Conservation (phyloP, 257 asterid genomes). For the Misopates orontium region DNA sequence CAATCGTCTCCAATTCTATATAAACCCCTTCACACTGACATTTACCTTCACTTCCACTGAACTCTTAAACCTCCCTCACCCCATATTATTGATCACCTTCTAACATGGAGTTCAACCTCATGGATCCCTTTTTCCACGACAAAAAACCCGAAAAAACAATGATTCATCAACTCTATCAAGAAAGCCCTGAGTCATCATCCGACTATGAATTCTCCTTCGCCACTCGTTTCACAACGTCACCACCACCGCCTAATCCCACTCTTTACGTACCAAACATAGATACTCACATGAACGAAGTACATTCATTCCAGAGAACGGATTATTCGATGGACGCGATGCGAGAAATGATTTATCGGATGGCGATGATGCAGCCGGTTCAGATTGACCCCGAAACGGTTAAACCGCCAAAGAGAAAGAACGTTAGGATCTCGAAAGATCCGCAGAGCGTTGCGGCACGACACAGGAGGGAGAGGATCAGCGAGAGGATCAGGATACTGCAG, state of each 20-base stretch:
- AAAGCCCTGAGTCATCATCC: conserved; percentile 7
- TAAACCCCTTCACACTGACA: conserved; percentile 25
- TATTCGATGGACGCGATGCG: conserved; percentile 48
- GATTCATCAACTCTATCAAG: conserved; percentile 1
- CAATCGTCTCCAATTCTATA: background rate
- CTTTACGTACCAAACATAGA: background rate
- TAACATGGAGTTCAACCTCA: conserved; percentile 32
- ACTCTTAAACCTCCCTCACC: conserved; percentile 20
- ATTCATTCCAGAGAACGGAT: too few species aligned
- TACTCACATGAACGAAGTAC: background rate
- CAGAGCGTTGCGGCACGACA: conserved; percentile 64
- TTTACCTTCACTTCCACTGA: conserved; percentile 11
- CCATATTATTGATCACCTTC: background rate
- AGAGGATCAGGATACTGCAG: conserved; percentile 50
- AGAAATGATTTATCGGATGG: conserved; percentile 56
- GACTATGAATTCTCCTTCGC: conserved; percentile 4
- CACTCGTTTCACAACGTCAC: conserved; percentile 5
- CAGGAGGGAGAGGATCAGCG: conserved; percentile 55
- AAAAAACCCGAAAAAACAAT: conserved; percentile 11
- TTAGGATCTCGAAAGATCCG: conserved; percentile 54
- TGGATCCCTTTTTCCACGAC: conserved; percentile 28
- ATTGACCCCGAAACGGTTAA: conserved; percentile 45
- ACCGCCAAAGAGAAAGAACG: conserved; percentile 58
- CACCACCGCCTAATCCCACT: conserved; percentile 4
- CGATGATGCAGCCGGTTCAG: conserved; percentile 60